These are phyloP conservation scores for Cicer pinnatifidum DNA, from an alignment of 306 rosid genomes.

Conservation along the genomic window DNA sequence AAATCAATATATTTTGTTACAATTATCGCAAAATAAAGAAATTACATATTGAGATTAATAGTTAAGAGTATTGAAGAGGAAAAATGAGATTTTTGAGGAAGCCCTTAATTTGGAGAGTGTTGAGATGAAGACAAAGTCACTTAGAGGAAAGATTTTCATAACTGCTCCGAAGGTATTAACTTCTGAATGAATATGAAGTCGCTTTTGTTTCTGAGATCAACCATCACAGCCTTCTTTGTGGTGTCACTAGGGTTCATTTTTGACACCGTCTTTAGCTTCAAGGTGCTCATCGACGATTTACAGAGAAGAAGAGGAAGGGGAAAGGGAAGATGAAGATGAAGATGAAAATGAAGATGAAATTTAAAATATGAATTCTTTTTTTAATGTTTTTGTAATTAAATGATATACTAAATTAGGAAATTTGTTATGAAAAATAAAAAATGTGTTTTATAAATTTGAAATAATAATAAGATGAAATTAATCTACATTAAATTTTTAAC, in stretches of 20 bases:
- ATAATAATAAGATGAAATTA: too few relatives aligned
- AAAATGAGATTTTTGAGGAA: conserved; percentile 31
- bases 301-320: too few relatives aligned
- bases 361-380: too few relatives aligned
- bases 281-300: conserved; percentile 48
- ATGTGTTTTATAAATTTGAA: too few relatives aligned
- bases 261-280: conserved; percentile 57
- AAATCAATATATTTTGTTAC: too few relatives aligned
- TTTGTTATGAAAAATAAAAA: too few relatives aligned
- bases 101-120: background rate
- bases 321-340: too few relatives aligned
- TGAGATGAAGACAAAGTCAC: conserved; percentile 41
- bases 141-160: conserved; percentile 70
- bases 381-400: too few relatives aligned
- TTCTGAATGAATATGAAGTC: conserved; percentile 65
- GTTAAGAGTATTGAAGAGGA: conserved; percentile 13
- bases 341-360: too few relatives aligned
- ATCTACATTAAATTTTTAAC: too few relatives aligned
- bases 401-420: too few relatives aligned
- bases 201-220: conserved; percentile 77
- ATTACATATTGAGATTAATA: background rate
- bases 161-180: conserved; percentile 57
- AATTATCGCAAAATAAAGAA: background rate
- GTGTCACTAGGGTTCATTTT: conserved; percentile 39
- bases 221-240: conserved; percentile 44